A percentile compares a stretch with the other conserved stretches of the same genome.
These are phyloP conservation scores for Fagopyrum esculentum DNA, from an alignment of 148 eudicot species.

Conservation along the genomic window DNA sequence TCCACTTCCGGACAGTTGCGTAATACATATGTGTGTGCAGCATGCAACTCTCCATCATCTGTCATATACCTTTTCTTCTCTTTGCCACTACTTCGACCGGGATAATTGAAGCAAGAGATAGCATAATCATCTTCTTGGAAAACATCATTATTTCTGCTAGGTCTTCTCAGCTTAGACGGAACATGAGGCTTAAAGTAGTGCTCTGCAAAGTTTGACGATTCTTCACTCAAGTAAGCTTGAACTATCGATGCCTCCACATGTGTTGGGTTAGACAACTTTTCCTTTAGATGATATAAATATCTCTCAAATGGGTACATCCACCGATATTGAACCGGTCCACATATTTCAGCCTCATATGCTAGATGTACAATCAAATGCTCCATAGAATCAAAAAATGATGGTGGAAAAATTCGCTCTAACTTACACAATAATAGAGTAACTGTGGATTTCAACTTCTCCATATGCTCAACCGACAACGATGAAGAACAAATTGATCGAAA, in stretches of 20 bases:
- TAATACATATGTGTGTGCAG: neutral
- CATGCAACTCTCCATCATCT: neutral
- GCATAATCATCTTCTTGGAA: neutral
- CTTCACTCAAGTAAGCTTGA: neutral
- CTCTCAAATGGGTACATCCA: no score
- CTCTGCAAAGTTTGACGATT: no score
- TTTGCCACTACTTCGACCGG: neutral
- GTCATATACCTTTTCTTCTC: neutral
- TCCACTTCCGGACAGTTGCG: neutral
- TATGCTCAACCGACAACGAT: neutral
- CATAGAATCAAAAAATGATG: constrained; percentile 3
- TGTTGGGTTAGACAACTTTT: no score
- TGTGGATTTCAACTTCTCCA: neutral
- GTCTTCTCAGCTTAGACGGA: no score
- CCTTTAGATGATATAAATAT: neutral
- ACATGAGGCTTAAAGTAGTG: no score
- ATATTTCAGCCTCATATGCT: neutral
- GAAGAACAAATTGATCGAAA: no score
- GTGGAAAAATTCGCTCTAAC: constrained; percentile 2
- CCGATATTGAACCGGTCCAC: constrained; percentile 3
- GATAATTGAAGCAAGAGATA: neutral
- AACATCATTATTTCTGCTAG: no score
- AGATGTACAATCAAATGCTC: neutral
- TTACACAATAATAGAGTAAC: neutral
- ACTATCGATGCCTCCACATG: neutral